phyloP scores from a whole-genome alignment of 129 eudicot genomes.

The Pseudognaphalium luteoalbum region DNA sequence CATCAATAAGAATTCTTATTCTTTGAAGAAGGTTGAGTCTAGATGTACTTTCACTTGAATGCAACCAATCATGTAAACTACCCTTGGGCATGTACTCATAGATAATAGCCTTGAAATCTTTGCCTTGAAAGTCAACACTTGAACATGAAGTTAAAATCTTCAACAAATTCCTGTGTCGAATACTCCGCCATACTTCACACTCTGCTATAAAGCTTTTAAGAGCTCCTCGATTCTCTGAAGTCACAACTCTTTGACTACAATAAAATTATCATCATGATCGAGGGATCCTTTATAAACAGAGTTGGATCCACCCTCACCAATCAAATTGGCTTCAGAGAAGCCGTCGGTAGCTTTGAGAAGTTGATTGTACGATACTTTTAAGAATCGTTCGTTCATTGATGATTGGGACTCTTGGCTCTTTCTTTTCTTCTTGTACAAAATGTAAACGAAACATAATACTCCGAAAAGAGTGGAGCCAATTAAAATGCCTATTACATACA shows the following conservation, averaged over 20 bases:
- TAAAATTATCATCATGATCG: constrained; percentile 14
- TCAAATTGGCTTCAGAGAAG: constrained; percentile 28
- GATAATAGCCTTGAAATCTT: too few relatives aligned
- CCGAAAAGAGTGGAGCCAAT: neutral
- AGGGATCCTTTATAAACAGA: constrained; percentile 24
- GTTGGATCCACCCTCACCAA: constrained; percentile 28
- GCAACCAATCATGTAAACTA: too few relatives aligned
- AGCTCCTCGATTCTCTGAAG: neutral
- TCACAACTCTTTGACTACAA: constrained; percentile 25
- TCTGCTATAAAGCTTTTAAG: constrained; percentile 27
- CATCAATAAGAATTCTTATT: neutral
- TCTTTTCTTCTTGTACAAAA: neutral
- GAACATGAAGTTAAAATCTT: constrained; percentile 35
- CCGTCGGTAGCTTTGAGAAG: constrained; percentile 32
- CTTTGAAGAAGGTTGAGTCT: too few relatives aligned
- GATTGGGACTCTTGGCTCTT: neutral
- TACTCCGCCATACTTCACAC: constrained; percentile 31
- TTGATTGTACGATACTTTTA: constrained; percentile 16
- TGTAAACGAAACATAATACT: neutral
- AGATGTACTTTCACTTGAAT: too few relatives aligned
- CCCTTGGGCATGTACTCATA: too few relatives aligned
- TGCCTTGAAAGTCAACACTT: too few relatives aligned
- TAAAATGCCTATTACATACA: neutral
- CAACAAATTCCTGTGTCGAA: constrained; percentile 40
- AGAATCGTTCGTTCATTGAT: constrained; percentile 8